Base-by-base conservation (phyloP, 1,284 basidiomycete species). In the Stereum hirsutum region DNA sequence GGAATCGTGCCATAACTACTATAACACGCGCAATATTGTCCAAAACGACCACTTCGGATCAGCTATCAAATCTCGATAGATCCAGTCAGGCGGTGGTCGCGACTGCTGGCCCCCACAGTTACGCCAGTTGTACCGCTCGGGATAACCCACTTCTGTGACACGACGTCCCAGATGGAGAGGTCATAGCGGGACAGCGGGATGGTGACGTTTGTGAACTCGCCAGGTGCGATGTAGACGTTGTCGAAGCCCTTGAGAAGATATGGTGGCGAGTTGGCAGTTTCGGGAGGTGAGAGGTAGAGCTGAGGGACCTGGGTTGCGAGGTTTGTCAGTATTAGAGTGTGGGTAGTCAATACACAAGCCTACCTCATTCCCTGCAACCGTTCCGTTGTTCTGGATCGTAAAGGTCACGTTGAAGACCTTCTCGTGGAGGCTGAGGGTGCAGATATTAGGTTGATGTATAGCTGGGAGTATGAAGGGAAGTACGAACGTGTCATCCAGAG, bases 91-190 rank as follows among this genome's bases (percentile, higher is more conserved):
- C 65, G 63, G 21, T 58, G 60, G 55, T 78, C 67, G 48, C 74
- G 60, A 50, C 74, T 76, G 47, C 75, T 78, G 25, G 72, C 65
- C 1, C 77, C 76, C 25, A 78, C 51, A 12, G 66, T 64, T 25
- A 79, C 43, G 2, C 64, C 66, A 30, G 64, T 64, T 4, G 61
- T 56, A 1, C 74, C 74, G 12, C 53, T 55, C 1, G 70, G 70
- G 28, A 73, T 61, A 40, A 61, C 53, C 71, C 71, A 75, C 30
- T 59, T 55, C 51, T 75, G 71, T 6, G 52, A 55, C 14, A 57
- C 55, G 12, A 67, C 64, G 48, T 69, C 57, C 72, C 72, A 75
- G 39, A 65, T 51, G 21, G 68, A 61, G 21, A 72, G 48, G 50
- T 70, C 62, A 46, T 69, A 63, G 33, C 68, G 57, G 21, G 68